Evolutionary conservation across 1,139 yeast species (phyloP).

Genomic region (Zhuliangozyma parablackwelliae): DNA sequence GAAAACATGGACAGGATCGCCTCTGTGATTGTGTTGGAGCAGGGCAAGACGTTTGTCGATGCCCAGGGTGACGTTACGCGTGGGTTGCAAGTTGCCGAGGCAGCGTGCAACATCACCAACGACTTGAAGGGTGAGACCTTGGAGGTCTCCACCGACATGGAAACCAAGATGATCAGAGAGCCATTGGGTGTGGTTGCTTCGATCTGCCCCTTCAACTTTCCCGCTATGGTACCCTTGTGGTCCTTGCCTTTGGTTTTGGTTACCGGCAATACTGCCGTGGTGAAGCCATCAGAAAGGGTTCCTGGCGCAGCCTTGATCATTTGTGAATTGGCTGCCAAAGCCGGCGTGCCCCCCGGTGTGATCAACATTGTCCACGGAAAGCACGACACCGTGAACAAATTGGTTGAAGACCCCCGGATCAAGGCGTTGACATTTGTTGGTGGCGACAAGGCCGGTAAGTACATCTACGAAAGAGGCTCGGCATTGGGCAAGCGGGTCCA

Average conservation of each 20-base stretch:
- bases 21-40: constrained; percentile 68
- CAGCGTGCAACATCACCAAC: constrained; percentile 56
- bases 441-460: constrained; percentile 71
- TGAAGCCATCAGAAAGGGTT: constrained; percentile 75
- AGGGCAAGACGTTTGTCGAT: constrained; percentile 75
- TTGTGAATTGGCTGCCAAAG: constrained; percentile 69
- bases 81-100: constrained; percentile 80
- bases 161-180: constrained; percentile 69
- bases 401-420: constrained; percentile 71
- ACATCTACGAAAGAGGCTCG: constrained; percentile 64
- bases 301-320: constrained; percentile 79
- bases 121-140: constrained; percentile 63
- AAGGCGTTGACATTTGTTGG: constrained; percentile 79
- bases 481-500: constrained; percentile 74
- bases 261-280: constrained; percentile 72
- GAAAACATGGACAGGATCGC: constrained; percentile 72
- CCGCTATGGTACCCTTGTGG: constrained; percentile 87
- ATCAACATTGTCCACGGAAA: constrained; percentile 73
- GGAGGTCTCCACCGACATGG: constrained; percentile 75
- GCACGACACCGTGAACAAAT: constrained; percentile 70
- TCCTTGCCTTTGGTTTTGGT: constrained; percentile 71
- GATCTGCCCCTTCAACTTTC: constrained; percentile 75
- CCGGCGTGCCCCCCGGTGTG: constrained; percentile 78
- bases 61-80: constrained; percentile 78
- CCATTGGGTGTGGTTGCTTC: constrained; percentile 66